These are phyloP conservation scores for Phytophthora brassicae DNA, from an alignment of 352 stramenopile species.

Conservation along the genomic window DNA sequence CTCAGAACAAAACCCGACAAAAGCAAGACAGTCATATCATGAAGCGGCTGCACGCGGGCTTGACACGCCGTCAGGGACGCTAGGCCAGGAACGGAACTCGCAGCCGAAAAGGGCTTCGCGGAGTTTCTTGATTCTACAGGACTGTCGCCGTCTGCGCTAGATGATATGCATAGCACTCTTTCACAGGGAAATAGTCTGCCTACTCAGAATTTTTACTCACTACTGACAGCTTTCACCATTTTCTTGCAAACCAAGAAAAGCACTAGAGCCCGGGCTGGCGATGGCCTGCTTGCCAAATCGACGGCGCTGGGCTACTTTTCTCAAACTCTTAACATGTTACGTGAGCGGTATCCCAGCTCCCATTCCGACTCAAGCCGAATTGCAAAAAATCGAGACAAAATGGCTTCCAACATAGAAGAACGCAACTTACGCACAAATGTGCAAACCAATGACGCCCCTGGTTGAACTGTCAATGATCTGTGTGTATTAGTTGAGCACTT, in stretches of 20 bases:
- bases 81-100: too few relatives aligned
- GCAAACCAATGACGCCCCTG: constrained; percentile 21
- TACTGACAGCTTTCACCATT: constrained; percentile 20
- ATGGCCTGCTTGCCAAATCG: constrained; percentile 14
- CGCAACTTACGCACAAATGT: constrained; percentile 19
- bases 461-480: constrained; percentile 9
- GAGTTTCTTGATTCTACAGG: too few relatives aligned
- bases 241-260: constrained; percentile 23
- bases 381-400: constrained; percentile 21
- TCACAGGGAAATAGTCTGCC: background rate
- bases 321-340: constrained; percentile 4
- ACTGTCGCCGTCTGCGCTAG: too few relatives aligned
- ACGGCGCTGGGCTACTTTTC: constrained; percentile 3
- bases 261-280: background rate
- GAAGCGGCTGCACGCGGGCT: too few relatives aligned
- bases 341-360: constrained; percentile 7
- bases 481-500: background rate
- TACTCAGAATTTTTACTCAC: constrained; percentile 16
- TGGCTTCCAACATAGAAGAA: constrained; percentile 19
- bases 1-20: too few relatives aligned
- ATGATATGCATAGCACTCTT: too few relatives aligned
- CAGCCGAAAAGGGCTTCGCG: too few relatives aligned
- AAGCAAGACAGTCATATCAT: too few relatives aligned
- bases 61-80: too few relatives aligned
- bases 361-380: constrained; percentile 11